Conservation (phyloP, 805 yeast genomes). For the Wickerhamiella nectarea region DNA sequence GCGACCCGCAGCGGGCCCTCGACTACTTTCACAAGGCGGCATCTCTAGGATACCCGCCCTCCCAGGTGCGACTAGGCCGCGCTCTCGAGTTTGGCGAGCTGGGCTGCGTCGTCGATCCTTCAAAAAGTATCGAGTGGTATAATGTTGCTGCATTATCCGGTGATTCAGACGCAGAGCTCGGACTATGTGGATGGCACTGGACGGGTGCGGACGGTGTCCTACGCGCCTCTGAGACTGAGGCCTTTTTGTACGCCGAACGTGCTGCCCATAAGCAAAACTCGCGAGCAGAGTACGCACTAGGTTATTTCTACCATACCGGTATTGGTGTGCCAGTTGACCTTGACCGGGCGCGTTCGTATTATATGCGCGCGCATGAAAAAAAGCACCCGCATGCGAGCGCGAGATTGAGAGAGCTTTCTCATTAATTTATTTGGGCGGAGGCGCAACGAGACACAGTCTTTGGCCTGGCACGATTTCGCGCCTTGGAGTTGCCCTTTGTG, state of each 20-base stretch:
- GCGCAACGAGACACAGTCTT: too few relatives aligned
- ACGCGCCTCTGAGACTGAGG: conserved; percentile 48
- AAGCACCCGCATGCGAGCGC: conserved; percentile 45
- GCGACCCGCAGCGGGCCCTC: conserved; percentile 32
- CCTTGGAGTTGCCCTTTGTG: too few relatives aligned
- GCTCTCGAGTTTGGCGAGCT: conserved; percentile 59
- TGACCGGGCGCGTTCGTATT: conserved; percentile 41
- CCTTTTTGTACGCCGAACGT: conserved; percentile 62
- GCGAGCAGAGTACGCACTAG: conserved; percentile 61
- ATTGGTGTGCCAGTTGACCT: conserved; percentile 44
- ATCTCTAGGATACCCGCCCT: conserved; percentile 43
- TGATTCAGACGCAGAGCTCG: conserved; percentile 55
- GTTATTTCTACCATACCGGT: conserved; percentile 55
- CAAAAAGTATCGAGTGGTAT: conserved; percentile 60
- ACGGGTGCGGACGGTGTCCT: conserved; percentile 54
- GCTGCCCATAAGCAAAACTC: conserved; percentile 54
- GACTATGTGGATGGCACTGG: conserved; percentile 66
- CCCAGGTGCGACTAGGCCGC: conserved; percentile 59
- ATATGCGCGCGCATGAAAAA: conserved; percentile 46
- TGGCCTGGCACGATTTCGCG: too few relatives aligned
- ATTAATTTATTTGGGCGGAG: neutral
- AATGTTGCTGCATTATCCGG: conserved; percentile 51
- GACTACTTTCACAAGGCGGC: conserved; percentile 39
- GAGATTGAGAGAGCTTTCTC: conserved; percentile 19
- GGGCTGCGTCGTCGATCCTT: conserved; percentile 38